Conservation (phyloP, 208 protist genomes). For the Trypanosoma rangeli region DNA sequence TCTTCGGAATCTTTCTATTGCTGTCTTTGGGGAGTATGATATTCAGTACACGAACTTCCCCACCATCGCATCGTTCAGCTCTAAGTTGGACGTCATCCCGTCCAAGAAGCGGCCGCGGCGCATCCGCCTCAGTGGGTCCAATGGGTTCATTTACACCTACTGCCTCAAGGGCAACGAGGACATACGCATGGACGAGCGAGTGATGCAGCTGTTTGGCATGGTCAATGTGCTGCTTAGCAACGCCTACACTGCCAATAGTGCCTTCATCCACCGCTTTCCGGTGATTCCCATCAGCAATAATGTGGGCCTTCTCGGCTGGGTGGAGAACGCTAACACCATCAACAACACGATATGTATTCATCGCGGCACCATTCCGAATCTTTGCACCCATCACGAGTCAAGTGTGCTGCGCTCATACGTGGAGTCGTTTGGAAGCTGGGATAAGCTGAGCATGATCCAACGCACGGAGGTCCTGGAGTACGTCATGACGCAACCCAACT, state of each 20-base stretch:
- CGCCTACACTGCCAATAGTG: slow-evolving; percentile 78
- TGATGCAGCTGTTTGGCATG: slow-evolving; percentile 99
- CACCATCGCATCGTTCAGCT: slow-evolving; percentile 95
- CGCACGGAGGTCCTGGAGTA: slow-evolving; percentile 98
- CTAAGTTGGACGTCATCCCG: slow-evolving; percentile 96
- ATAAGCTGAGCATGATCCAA: slow-evolving; percentile 92
- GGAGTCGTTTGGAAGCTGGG: slow-evolving; percentile 90
- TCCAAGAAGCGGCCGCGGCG: slow-evolving; percentile 99
- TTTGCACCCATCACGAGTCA: slow-evolving; percentile 89
- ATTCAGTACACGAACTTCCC: slow-evolving; percentile 73
- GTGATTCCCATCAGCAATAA: slow-evolving; percentile 99
- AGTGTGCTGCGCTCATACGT: slow-evolving; percentile 72
- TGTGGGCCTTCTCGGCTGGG: slow-evolving; percentile 99
- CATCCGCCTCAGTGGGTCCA: slow-evolving; percentile 95
- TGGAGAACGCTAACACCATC: slow-evolving; percentile 98
- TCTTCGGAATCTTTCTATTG: slow-evolving; percentile 94
- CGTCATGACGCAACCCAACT: slow-evolving; percentile 95
- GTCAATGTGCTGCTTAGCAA: slow-evolving; percentile 99
- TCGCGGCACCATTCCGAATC: no score
- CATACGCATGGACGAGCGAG: slow-evolving; percentile 99
- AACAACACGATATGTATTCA: slow-evolving; percentile 81
- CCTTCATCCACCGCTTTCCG: slow-evolving; percentile 95
- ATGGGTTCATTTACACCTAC: slow-evolving; percentile 97
- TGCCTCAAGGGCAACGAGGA: slow-evolving; percentile 99
- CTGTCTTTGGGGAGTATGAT: slow-evolving; percentile 97